Base-by-base conservation (phyloP, 2,329 filamentous ascomycete genomes). In the Pseudocercospora fijiensis region DNA sequence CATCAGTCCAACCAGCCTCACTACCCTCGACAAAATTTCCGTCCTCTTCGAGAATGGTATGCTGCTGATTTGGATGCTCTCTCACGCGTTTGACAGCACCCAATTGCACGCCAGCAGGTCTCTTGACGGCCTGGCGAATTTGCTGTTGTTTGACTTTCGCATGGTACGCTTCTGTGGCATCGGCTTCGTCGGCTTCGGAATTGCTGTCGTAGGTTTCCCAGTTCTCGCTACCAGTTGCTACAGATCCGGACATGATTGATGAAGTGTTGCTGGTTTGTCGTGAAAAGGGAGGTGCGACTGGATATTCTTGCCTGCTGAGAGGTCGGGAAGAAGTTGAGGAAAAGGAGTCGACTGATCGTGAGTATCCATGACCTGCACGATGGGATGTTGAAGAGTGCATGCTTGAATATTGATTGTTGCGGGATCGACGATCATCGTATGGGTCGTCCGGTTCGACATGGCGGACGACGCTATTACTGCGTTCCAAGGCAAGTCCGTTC, bases 131-230 rank as follows among this genome's bases (percentile, higher is more conserved):
- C 61, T 57, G 77, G 74, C 85, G 82, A 52, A 89, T 84, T 79
- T 92, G 93, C 69, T 67, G 65, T 20, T 68, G 62, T 49, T 83
- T 83, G 37, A 93, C 80, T 77, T 91, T 92, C 68, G 90, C 89
- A 73, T 91, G 91, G 77, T 96, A 96, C 9, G 86, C 84, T 65
- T 95, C 91, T 3, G 88, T 88, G 0, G 85, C 85, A 74, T 96
- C 92, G 24, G 71, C 90, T 22, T 75, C 72, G 8, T 77, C 76
- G n/a, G 57, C 68, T 28, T 76, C 76, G 1, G 71, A 74, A 57
- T 69, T 69, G 63, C 96, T 91, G 71, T 95, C 93, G 72, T 95
- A 98, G 9, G 93, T 96, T 78, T 98, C 94, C 94, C 94, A 98
- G 76, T 98, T 98, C 78, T 98, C 94, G 3, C 91, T 96, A 1